phyloP scores from a whole-genome alignment of 2,329 filamentous ascomycete genomes.

The Neofusicoccum ribis region DNA sequence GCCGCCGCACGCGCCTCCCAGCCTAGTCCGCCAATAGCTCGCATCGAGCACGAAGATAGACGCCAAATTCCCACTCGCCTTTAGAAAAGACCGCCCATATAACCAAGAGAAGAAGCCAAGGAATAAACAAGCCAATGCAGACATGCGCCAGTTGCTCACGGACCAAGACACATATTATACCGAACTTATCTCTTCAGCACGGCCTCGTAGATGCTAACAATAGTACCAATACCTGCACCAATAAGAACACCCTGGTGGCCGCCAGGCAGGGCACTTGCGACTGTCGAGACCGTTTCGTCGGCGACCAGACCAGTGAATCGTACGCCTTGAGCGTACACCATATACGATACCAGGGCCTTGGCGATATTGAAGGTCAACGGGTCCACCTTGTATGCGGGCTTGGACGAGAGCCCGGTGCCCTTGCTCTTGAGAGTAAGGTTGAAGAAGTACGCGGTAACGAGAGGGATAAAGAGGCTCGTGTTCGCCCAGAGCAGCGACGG shows the following conservation, averaged over 20 bases:
- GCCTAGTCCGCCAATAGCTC: constrained; percentile 5
- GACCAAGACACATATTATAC: not conserved
- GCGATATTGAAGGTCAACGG: constrained; percentile 87
- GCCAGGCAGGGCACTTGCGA: constrained; percentile 68
- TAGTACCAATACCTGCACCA: constrained; percentile 65
- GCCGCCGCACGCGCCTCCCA: constrained; percentile 19
- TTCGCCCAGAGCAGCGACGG: constrained; percentile 74
- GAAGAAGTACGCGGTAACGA: constrained; percentile 80
- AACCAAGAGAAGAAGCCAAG: constrained; percentile 4
- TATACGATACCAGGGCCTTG: constrained; percentile 79
- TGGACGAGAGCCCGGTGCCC: constrained; percentile 29
- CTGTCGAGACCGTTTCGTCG: constrained; percentile 59
- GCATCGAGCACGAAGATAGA: not conserved
- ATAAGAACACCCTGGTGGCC: constrained; percentile 70
- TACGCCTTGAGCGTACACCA: constrained; percentile 66
- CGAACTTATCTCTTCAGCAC: constrained; percentile 59
- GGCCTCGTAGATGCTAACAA: constrained; percentile 76
- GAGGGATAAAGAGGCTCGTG: constrained; percentile 70
- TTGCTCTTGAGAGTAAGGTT: constrained; percentile 66
- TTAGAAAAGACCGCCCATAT: not conserved
- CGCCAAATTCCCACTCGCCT: constrained; percentile 7
- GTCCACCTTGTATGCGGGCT: constrained; percentile 66
- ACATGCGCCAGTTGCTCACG: not conserved
- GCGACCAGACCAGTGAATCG: constrained; percentile 64
- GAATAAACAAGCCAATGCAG: not conserved